Evolutionary conservation across 371 early-diverging fungal species (phyloP), one percentile per base, ranked within the genome.

Genomic region (Coemansia sp.): DNA sequence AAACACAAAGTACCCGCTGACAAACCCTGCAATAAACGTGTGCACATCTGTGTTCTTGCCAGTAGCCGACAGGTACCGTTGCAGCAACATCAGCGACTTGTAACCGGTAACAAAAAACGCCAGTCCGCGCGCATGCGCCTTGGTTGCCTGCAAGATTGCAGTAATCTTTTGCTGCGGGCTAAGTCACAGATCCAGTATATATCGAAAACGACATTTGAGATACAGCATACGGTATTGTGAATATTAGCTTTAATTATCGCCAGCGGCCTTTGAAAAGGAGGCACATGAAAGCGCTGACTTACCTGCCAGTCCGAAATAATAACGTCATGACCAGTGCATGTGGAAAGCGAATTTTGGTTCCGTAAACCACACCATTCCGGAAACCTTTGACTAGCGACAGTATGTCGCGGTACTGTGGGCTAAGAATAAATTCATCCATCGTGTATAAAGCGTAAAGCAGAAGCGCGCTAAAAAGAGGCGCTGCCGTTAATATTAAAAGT

Each of bases 241-340:
- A 14, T 28, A 21, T 21, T 26, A 16, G 2, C 9, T 18, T n/a
- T n/a, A 50, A 20, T 18, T 20, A 20, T 20, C 9, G 2, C 20
- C 16, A 50, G 18, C 18, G 11, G 37, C 37, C 37, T 37, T 37
- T 37, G 37, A 37, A 37, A 37, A 0, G 37, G 11, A 37, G 0
- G 11, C 37, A 37, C 11, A 11, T 11, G 9, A 37, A 37, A 37
- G 11, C 37, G 37, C 50, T 21, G n/a, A 18, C 86, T 79, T 88
- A 96, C 94, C 88, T 90, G 65, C 93, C 94, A 28, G 84, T 80
- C 37, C 96, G 88, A 84, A 98, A 98, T 65, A 98, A 84, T 68
- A 97, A 84, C 23, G 97, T 94, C 98, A 98, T 98, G 64, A 98
- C 97, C 0, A 98, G 82, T 11, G 98, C 98, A 81, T 98, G 97